Base-by-base conservation (phyloP, 106 monocot genomes). In the Acorus gramineus region DNA sequence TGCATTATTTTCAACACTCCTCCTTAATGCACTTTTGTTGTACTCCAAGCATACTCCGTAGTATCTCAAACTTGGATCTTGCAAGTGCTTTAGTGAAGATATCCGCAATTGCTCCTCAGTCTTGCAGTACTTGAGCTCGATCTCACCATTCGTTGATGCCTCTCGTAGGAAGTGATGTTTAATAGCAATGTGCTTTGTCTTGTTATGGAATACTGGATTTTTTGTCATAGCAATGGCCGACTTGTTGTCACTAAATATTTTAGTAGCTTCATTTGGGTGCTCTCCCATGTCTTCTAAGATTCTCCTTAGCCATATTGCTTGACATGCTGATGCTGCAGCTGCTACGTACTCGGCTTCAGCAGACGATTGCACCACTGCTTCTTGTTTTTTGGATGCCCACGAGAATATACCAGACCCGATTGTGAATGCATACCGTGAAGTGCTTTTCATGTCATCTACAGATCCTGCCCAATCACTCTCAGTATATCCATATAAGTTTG, bases 341-440 rank as follows among this genome's bases (percentile, higher is more conserved):
- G 50, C 50, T 6, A 60, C 51, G 53, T 60, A 70, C 13, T 70
- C 60, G 5, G 50, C 59, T 70, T 70, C 49, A 60, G n/a, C 28
- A 42, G 50, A 43, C 28, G 69, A 52, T 9, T 60, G 69, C 10
- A 43, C 7, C n/a, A 60, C 42, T 3, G 44, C 10, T 3, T 3
- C 4, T 6, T 60, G 2, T 10, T 60, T 43, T 44, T 42, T 4
- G 4, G 13, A 43, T 28, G 5, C 3, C 42, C 42, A 60, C 1
- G 28, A 28, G 28, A 4, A 6, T 42, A 44, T 69, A 69, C 60
- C 60, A 69, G 59, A 59, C 60, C 60, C 14, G 58, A 59, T 59
- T 59, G 60, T 69, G 13, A 5, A 69, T 59, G 58, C 50, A 11
- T 69, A 49, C 14, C 42, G 58, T 69, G 69, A 50, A 59, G 55